Evolutionary conservation across 2,329 filamentous ascomycete species (phyloP), one percentile per base, ranked within the genome.

Genomic region (Rutstroemia sp.): DNA sequence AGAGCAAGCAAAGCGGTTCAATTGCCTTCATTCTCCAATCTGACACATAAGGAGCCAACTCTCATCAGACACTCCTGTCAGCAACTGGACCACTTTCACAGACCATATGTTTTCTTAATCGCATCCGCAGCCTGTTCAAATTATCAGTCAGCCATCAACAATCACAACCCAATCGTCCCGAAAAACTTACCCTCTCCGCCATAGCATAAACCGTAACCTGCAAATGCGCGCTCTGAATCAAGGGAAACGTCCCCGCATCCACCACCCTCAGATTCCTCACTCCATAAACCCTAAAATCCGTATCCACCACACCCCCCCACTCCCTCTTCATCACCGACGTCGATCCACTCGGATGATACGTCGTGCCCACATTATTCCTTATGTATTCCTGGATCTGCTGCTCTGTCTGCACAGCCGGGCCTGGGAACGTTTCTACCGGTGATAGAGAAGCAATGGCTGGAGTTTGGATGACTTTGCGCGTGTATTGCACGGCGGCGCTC

Each of bases 231-330:
- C 58, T 25, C 2, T 49, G 37, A 51, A 56, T 48, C 39, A 65
- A 52, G 2, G 63, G 61, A 10, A 64, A 57, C 16, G 61, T 56
- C 27, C 63, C 64, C 12, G 63, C 62, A 62, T 64, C 63, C 16
- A 59, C 57, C 17, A 64, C 59, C 23, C 23, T 23, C 23, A 23
- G 4, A 23, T 23, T 23, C 23, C 5, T 4, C 3, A 23, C 23
- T 23, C 44, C 61, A 52, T 63, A 62, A 30, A 64, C 61, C 19
- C 30, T 61, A 42, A 61, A 45, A 16, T 52, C 44, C 3, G 46
- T 25, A 38, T 61, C 62, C 34, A 64, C 61, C 8, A 64, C 62
- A 14, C 62, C 61, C 9, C 57, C 61, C 5, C 58, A 48, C 8
- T 58, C 48, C 38, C 48, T 51, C 16, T 55, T 54, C 50, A 62